Base-by-base conservation (phyloP, 2,329 filamentous ascomycete genomes). In the Hypoxylon sp. region DNA sequence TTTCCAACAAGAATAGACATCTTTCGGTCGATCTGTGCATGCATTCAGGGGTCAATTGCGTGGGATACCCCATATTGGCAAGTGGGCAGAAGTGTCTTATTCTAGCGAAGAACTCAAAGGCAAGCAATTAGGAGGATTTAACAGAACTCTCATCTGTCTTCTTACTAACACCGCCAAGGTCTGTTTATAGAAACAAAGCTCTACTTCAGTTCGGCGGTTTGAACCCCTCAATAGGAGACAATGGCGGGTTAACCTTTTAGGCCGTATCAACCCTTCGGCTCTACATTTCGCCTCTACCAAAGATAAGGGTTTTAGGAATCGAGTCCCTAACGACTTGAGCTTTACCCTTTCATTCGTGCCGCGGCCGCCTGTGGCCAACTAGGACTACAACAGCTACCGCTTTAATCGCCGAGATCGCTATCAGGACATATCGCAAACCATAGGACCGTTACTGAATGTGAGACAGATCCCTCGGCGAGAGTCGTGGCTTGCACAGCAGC, bases 21-120 rank as follows among this genome's bases (percentile, higher is more conserved):
- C 60, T 17, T 55, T 52, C 59, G 23, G 60, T 61, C 59, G 30
- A 65, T 63, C 59, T 46, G 48, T 69, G 56, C 51, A 69, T 67
- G 25, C 28, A 63, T 48, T 59, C 62, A 43, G 43, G 56, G 52
- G 52, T 62, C 56, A 52, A 52, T 60, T 66, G 43, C 60, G 60
- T 50, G 32, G 52, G 43, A 30, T 30, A 7, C 28, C 51, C 50
- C 50, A 45, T 63, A 46, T 66, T 57, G 46, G 59, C 48, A 65
- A 45, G 61, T 57, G 25, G 41, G 45, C 36, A 65, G 23, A 63
- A 41, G 19, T 46, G 28, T 41, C 53, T 11, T 7, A 58, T 58
- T 38, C 34, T 36, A 60, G 41, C 17, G 55, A 25, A 17, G 49
- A 62, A 57, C 32, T n/a, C 55, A 10, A 25, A 65, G 43, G 49